A percentile compares a stretch with the other conserved stretches of the same genome.
phyloP scores from a whole-genome alignment of 23 red algal genomes.

The Gracilaria gracilis region DNA sequence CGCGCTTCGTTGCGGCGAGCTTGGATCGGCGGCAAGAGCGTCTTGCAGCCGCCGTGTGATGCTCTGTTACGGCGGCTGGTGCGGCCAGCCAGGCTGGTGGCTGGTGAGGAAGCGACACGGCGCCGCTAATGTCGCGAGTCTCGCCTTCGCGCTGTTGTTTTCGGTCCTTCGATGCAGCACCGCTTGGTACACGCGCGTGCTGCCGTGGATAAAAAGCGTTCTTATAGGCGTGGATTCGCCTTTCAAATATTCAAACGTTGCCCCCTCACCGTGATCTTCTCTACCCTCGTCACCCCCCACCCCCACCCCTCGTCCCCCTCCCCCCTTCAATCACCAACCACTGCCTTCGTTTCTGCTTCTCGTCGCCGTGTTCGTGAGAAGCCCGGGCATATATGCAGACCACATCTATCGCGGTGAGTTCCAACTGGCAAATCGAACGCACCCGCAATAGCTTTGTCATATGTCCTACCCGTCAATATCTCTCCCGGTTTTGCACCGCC shows the following conservation, averaged over 20 bases:
- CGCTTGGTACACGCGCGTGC: not conserved
- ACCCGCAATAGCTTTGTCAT: conserved; percentile 1
- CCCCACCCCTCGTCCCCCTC: too few relatives aligned
- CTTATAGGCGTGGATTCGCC: not conserved
- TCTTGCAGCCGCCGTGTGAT: too few relatives aligned
- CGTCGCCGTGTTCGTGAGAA: not conserved
- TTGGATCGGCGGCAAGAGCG: too few relatives aligned
- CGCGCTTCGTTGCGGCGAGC: too few relatives aligned
- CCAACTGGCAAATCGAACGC: conserved; percentile 1
- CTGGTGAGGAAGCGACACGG: too few relatives aligned
- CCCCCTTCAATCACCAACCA: too few relatives aligned
- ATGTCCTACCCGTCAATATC: conserved; percentile 16
- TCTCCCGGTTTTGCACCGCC: not conserved
- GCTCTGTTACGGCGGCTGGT: too few relatives aligned
- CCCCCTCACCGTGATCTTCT: too few relatives aligned
- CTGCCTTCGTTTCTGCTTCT: not conserved
- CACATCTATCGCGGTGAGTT: not conserved
- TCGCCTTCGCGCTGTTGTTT: too few relatives aligned
- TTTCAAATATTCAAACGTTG: conserved; percentile 24
- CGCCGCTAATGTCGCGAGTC: not conserved
- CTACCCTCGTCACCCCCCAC: too few relatives aligned
- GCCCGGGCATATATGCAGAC: not conserved
- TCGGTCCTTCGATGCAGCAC: conserved; percentile 5
- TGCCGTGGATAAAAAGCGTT: not conserved
- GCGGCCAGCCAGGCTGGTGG: too few relatives aligned